Base-by-base conservation (phyloP, 2,329 filamentous ascomycete genomes). In the Sphaerulina musiva region DNA sequence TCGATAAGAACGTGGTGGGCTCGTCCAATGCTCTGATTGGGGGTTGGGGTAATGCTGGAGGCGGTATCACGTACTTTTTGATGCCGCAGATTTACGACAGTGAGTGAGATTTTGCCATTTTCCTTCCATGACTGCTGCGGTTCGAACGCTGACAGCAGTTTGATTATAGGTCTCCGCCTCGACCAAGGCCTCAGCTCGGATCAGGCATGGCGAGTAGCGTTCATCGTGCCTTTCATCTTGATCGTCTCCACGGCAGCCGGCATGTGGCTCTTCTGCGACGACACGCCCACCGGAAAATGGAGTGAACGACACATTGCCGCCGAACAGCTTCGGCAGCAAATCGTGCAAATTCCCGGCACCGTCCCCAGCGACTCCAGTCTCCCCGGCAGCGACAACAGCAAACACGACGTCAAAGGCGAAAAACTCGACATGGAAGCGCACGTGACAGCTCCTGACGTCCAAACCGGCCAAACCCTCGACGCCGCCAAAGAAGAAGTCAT, bases 61-160 rank as follows among this genome's bases (percentile, higher is more conserved):
- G 90, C 59, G 90, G 90, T 52, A 86, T 95, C 59, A 95, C 90
- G 1, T 95, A 95, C 73, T 95, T 95, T 69, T 80, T 92, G 62
- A 95, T 95, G 89, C 90, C 90, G 2, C 87, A 87, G 7, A 84
- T 95, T 54, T 93, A 86, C 69, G 86, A 95, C 70, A 87, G 55
- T 56, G 40, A 47, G 54, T 44, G 14, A 17, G 14, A 17, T 17
- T 17, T 17, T 17, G 14, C 17, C 4, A 10, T 14, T 36, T 14
- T n/a, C 11, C 7, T 17, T 12, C 1, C 20, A 42, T 31, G 14
- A 12, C 5, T 41, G 12, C 3, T 17, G 14, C 14, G 14, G 14
- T 14, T 2, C 14, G 12, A 45, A 4, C 9, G 1, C 17, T 23
- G 34, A 6, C 38, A 11, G 6, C 29, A 23, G 38, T 17, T 17